phyloP scores from a whole-genome alignment of 441 rosid species.

The California macrophylla region DNA sequence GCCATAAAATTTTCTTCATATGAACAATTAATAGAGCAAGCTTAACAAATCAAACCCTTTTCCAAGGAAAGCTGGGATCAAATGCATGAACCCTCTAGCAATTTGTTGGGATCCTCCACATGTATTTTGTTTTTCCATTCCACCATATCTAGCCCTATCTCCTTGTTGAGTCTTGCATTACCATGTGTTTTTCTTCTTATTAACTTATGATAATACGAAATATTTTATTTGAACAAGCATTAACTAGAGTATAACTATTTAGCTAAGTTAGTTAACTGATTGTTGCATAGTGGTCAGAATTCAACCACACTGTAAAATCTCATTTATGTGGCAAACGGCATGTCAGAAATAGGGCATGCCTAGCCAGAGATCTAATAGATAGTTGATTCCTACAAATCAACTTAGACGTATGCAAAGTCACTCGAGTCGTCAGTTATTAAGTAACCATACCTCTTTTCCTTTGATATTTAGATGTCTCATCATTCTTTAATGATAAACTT shows the following conservation, averaged over 20 bases:
- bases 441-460: background rate
- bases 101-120: background rate
- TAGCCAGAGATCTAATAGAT: background rate
- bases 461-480: background rate
- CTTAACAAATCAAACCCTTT: background rate
- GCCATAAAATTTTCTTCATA: conserved; percentile 5
- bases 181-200: background rate
- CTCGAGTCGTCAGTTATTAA: background rate
- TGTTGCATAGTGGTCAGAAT: background rate
- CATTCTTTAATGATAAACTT: background rate
- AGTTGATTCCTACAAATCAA: background rate
- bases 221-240: background rate
- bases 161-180: background rate
- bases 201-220: background rate
- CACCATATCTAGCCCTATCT: background rate
- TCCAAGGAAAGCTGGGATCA: background rate
- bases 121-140: background rate
- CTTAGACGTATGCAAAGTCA: background rate
- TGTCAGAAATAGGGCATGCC: background rate
- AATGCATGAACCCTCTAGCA: background rate
- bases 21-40: background rate
- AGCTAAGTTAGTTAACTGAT: background rate
- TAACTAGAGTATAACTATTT: background rate
- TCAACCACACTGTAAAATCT: background rate
- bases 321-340: background rate